phyloP scores from a whole-genome alignment of 1,284 basidiomycete species.

The Malassezia globosa region DNA sequence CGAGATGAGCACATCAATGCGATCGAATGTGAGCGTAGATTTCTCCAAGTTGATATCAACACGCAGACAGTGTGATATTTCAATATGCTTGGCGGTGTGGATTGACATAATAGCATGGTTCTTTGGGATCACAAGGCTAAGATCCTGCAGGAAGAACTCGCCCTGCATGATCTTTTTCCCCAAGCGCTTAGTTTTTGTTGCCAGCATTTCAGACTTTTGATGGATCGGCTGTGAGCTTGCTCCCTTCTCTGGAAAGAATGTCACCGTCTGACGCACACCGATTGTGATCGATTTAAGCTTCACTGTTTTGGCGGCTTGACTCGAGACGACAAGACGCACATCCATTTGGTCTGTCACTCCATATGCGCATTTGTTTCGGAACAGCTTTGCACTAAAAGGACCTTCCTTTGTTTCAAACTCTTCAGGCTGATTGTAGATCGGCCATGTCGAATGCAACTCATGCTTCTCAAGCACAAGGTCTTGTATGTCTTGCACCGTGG shows the following conservation, averaged over 20 bases:
- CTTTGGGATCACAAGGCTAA: constrained; percentile 31
- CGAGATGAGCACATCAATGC: constrained; percentile 37
- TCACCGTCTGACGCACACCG: constrained; percentile 36
- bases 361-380: constrained; percentile 31
- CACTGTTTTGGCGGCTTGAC: constrained; percentile 25
- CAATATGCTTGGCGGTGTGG: constrained; percentile 44
- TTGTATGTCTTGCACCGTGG: constrained; percentile 23
- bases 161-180: constrained; percentile 43
- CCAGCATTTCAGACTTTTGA: constrained; percentile 31
- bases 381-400: constrained; percentile 27
- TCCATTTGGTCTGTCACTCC: constrained; percentile 33
- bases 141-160: constrained; percentile 37
- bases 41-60: constrained; percentile 38
- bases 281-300: constrained; percentile 39
- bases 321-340: constrained; percentile 28
- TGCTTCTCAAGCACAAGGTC: constrained; percentile 41
- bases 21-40: constrained; percentile 40
- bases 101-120: constrained; percentile 39
- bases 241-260: constrained; percentile 24
- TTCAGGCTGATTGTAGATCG: constrained; percentile 31
- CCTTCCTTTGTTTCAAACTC: constrained; percentile 25
- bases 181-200: constrained; percentile 28
- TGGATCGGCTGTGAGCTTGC: constrained; percentile 14
- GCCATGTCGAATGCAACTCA: constrained; percentile 44
- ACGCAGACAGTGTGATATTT: constrained; percentile 34